phyloP scores from a whole-genome alignment of 371 early-diverging fungal species.

The Saksenaea vasiformis region DNA sequence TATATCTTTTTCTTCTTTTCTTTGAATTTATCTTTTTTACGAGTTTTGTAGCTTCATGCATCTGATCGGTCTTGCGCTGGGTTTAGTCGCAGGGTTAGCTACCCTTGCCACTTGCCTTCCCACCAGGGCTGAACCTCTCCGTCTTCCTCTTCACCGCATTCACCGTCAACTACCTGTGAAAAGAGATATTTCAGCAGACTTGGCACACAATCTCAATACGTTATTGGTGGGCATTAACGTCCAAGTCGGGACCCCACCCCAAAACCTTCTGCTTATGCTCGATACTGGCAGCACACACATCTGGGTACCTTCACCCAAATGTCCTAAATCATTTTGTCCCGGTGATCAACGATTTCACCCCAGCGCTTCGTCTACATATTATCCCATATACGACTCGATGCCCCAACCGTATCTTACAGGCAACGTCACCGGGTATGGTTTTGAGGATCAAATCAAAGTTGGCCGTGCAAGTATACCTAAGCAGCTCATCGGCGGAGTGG shows the following conservation, averaged over 20 bases:
- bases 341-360: constrained; percentile 16
- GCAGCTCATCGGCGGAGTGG: constrained; percentile 21
- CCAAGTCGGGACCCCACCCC: constrained; percentile 64
- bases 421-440: constrained; percentile 19
- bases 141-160: constrained; percentile 19
- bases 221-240: constrained; percentile 42
- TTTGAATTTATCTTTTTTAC: background rate
- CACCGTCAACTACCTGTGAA: background rate
- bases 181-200: constrained; percentile 5
- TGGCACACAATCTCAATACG: constrained; percentile 35
- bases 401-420: constrained; percentile 26
- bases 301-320: constrained; percentile 54
- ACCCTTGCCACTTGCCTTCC: constrained; percentile 5
- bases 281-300: constrained; percentile 71
- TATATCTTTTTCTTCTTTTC: background rate
- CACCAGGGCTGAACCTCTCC: constrained; percentile 6
- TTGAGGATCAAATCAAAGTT: constrained; percentile 18
- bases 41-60: constrained; percentile 12
- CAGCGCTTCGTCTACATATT: constrained; percentile 17
- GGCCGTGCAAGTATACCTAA: constrained; percentile 15
- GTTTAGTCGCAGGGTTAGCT: background rate
- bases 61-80: constrained; percentile 10
- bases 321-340: constrained; percentile 24
- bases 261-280: constrained; percentile 62
- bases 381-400: constrained; percentile 11